Base-by-base conservation (phyloP, 2,329 filamentous ascomycete species). In the Cytospora piceicola region DNA sequence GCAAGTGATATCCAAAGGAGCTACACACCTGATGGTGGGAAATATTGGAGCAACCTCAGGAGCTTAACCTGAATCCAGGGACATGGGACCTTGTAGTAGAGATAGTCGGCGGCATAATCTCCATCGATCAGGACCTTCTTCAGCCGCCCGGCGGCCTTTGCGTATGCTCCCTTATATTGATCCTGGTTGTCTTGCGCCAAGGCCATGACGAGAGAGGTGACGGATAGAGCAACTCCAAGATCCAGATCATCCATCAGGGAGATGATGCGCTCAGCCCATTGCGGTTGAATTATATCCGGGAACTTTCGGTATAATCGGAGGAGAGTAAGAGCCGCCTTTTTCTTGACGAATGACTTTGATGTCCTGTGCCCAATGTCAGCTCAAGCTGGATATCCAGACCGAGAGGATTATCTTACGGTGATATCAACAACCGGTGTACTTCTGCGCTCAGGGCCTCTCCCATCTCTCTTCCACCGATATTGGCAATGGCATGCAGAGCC, bases 31-130 rank as follows among this genome's bases (percentile, higher is more conserved):
- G 95, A 96, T 55, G 95, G 94, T 30, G 94, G 91, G 77, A 97
- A 99, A 77, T 98, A 99, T 78, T 99, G 95, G 69, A 99, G 83
- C 67, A 99, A 80, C 68, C 94, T 88, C 70, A 99, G 79, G 22
- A 99, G 84, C 80, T 99, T 99, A 73, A 98, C 91, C 78, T 98
- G 94, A 65, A 99, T 89, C 95, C 95, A 99, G 3, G 95, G 95
- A 75, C 95, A 99, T 1, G 95, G 95, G n/a, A 99, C 95, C 74
- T 97, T 97, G 83, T 99, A 99, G 81, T 99, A 99, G 30, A 97
- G 86, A 75, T 99, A 99, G 75, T 98, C 95, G 64, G 88, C 86
- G 0, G 92, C 87, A 73, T 92, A 95, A 72, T 99, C 94, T 69
- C 90, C 90, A 71, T 98, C 94, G 30, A 98, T 89, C 20, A 97